Percentiles rank a stretch among this genome's conserved stretches.
These are phyloP conservation scores for Solanum sitiens DNA, from an alignment of 257 asterid species.

Conservation along the genomic window DNA sequence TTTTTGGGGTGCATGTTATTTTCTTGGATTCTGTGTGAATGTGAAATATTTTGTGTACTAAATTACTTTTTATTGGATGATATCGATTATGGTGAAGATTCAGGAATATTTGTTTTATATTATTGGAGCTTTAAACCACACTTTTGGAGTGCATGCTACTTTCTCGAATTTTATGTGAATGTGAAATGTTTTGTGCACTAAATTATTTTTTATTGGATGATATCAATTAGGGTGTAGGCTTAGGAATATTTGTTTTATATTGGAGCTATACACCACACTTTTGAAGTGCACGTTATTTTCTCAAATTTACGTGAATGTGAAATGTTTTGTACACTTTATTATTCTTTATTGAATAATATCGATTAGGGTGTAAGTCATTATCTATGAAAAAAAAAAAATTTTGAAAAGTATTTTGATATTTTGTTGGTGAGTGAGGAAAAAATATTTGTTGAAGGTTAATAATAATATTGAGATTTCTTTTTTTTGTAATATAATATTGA, in stretches of 20 bases:
- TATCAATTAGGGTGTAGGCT: neutral
- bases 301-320: neutral
- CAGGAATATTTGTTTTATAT: neutral
- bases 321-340: too few relatives aligned
- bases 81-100: neutral
- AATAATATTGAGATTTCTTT: neutral
- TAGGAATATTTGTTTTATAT: too few relatives aligned
- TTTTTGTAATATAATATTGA: neutral
- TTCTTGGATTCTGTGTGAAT: too few relatives aligned
- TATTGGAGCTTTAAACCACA: neutral
- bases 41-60: neutral
- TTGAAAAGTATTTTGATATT: neutral
- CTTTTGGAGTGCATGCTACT: neutral
- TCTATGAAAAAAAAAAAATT: too few relatives aligned
- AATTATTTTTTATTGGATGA: neutral
- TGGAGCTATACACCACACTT: neutral
- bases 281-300: neutral
- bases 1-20: neutral
- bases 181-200: neutral
- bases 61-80: too few relatives aligned
- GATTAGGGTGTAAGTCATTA: neutral
- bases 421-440: neutral
- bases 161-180: neutral
- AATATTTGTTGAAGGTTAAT: neutral
- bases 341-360: too few relatives aligned